phyloP scores from a whole-genome alignment of 2,329 filamentous ascomycete genomes.

The Thielaviopsis musarum region DNA sequence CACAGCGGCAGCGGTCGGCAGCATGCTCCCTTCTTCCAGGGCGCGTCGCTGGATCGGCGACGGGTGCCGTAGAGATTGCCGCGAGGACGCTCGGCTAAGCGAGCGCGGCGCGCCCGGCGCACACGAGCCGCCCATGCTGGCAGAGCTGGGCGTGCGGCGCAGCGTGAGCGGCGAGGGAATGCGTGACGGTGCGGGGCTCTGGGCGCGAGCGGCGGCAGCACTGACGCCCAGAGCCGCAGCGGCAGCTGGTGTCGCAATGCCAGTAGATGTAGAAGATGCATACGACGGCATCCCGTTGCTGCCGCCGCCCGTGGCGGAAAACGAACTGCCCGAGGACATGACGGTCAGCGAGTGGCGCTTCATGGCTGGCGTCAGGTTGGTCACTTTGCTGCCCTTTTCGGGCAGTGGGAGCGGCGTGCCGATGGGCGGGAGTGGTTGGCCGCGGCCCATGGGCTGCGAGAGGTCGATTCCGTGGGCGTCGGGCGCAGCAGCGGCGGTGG shows the following conservation, averaged over 20 bases:
- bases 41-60: slow-evolving; percentile 9
- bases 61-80: slow-evolving; percentile 6
- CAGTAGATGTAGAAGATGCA: not conserved
- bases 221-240: not conserved
- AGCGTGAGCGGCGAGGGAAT: slow-evolving; percentile 7
- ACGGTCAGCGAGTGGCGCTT: slow-evolving; percentile 35
- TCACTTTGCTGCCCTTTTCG: slow-evolving; percentile 40
- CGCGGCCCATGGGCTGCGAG: slow-evolving; percentile 61
- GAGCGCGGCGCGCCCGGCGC: not conserved
- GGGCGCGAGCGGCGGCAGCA: not conserved
- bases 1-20: not conserved
- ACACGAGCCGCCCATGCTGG: not conserved
- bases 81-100: slow-evolving; percentile 7
- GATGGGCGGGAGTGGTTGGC: slow-evolving; percentile 65
- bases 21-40: slow-evolving; percentile 7
- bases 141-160: slow-evolving; percentile 6
- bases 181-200: not conserved
- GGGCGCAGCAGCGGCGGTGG: slow-evolving; percentile 12
- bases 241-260: slow-evolving; percentile 29
- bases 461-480: slow-evolving; percentile 24
- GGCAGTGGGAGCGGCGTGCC: slow-evolving; percentile 62
- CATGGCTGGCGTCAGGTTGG: slow-evolving; percentile 35
- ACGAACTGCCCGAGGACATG: not conserved
- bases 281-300: not conserved
- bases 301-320: too few species aligned